phyloP scores from a whole-genome alignment of 163 green algal species.

The Chlorella variabilis region DNA sequence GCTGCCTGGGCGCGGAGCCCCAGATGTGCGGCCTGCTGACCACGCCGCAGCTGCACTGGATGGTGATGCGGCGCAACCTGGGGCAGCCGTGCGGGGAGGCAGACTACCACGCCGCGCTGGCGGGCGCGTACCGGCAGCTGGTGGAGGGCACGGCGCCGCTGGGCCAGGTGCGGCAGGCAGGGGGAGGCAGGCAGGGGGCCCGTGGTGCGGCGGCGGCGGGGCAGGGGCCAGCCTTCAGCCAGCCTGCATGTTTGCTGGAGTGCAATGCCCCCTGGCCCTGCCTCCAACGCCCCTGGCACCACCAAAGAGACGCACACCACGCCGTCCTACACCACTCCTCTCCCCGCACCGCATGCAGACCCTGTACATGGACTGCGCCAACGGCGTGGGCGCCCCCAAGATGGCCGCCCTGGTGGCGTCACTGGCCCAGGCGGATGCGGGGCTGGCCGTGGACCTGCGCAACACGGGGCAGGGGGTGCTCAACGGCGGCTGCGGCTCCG shows the following conservation, averaged over 20 bases:
- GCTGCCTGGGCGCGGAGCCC: conserved; percentile 53
- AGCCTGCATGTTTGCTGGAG: too few relatives aligned
- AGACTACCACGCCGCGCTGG: conserved; percentile 55
- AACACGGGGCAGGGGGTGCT: conserved; percentile 75
- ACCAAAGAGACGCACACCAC: too few relatives aligned
- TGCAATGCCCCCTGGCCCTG: too few relatives aligned
- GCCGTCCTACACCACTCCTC: too few relatives aligned
- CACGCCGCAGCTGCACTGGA: conserved; percentile 94
- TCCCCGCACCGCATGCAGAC: conserved; percentile 1
- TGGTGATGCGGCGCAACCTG: conserved; percentile 56
- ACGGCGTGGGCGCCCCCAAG: conserved; percentile 90
- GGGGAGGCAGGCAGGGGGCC: too few relatives aligned
- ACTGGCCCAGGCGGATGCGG: conserved; percentile 49
- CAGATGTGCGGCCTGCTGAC: conserved; percentile 74
- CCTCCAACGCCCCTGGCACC: too few relatives aligned
- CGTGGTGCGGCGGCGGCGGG: too few relatives aligned
- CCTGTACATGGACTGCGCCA: conserved; percentile 92
- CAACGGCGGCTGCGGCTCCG: conserved; percentile 86
- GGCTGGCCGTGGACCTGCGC: conserved; percentile 60
- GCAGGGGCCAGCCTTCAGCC: too few relatives aligned
- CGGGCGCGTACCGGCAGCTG: conserved; percentile 52
- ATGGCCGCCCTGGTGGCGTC: conserved; percentile 56
- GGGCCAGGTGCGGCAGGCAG: conserved; percentile 5
- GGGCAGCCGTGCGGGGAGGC: conserved; percentile 27
- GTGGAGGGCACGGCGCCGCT: conserved; percentile 31